phyloP scores from a whole-genome alignment of 75 land plant genomes.

The Picea glauca region DNA sequence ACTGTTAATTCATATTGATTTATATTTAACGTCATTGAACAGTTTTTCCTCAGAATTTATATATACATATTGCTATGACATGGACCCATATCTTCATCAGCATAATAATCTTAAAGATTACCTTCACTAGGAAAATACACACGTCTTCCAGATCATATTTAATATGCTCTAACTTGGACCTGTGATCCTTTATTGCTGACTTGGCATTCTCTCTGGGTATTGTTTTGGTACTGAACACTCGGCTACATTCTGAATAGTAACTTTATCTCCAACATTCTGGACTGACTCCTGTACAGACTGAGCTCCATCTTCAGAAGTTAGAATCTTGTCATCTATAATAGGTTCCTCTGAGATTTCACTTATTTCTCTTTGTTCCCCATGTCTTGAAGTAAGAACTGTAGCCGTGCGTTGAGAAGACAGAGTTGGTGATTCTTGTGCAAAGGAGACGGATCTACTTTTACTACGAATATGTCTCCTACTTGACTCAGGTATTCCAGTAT shows the following conservation, averaged over 20 bases:
- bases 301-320: background rate
- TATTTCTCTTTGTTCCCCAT: background rate
- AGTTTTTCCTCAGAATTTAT: no score
- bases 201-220: no score
- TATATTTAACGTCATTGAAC: no score
- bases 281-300: background rate
- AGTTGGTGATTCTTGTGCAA: background rate
- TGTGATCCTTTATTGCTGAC: background rate
- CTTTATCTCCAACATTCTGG: background rate
- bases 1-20: no score
- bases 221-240: background rate
- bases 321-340: background rate
- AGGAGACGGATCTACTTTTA: background rate
- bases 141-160: background rate
- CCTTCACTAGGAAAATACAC: background rate
- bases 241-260: background rate
- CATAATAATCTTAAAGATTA: no score
- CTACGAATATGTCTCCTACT: background rate
- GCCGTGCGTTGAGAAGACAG: background rate
- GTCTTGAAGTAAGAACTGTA: background rate
- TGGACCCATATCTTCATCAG: no score
- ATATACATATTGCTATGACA: no score
- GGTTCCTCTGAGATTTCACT: constrained; percentile 10
- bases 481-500: background rate
- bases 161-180: background rate